phyloP scores from a whole-genome alignment of 2,329 filamentous ascomycete species.

The Lachnellula cervina region DNA sequence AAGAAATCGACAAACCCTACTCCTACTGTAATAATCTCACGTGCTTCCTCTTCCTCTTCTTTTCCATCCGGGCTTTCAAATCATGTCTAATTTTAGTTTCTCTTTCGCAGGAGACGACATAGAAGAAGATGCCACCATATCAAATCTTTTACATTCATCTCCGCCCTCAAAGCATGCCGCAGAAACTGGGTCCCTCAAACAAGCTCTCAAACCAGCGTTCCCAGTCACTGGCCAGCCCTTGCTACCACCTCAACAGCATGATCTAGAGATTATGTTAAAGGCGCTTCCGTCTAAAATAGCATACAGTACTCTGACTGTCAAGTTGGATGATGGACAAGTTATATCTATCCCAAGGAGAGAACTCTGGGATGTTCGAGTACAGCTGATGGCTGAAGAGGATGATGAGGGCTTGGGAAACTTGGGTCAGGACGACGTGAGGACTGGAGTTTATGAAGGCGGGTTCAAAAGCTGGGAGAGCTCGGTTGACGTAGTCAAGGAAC shows the following conservation, averaged over 20 bases:
- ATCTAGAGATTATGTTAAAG: conserved; percentile 46
- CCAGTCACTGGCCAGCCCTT: conserved; percentile 58
- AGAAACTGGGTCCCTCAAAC: conserved; percentile 30
- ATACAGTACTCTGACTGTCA: conserved; percentile 57
- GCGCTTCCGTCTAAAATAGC: conserved; percentile 69
- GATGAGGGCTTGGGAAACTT: conserved; percentile 47
- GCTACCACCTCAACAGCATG: conserved; percentile 49
- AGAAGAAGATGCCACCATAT: conserved; percentile 39
- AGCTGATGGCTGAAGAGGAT: conserved; percentile 71
- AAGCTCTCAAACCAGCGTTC: conserved; percentile 43
- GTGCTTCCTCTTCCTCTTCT: not conserved
- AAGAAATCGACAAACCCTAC: not conserved
- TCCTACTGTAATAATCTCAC: not conserved
- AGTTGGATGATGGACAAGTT: conserved; percentile 50
- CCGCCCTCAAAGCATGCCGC: conserved; percentile 24
- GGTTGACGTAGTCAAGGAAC: conserved; percentile 68
- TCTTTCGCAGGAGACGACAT: conserved; percentile 61
- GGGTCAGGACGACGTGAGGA: conserved; percentile 69
- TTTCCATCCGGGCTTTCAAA: not conserved
- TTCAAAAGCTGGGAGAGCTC: conserved; percentile 91
- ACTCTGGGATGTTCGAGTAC: conserved; percentile 75
- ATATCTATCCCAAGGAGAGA: conserved; percentile 65
- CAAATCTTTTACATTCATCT: conserved; percentile 1
- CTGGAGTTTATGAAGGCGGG: conserved; percentile 79
- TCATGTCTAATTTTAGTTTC: conserved; percentile 39